Conservation (phyloP, 140 eudicot species). For the Ambrosia hybrid region DNA sequence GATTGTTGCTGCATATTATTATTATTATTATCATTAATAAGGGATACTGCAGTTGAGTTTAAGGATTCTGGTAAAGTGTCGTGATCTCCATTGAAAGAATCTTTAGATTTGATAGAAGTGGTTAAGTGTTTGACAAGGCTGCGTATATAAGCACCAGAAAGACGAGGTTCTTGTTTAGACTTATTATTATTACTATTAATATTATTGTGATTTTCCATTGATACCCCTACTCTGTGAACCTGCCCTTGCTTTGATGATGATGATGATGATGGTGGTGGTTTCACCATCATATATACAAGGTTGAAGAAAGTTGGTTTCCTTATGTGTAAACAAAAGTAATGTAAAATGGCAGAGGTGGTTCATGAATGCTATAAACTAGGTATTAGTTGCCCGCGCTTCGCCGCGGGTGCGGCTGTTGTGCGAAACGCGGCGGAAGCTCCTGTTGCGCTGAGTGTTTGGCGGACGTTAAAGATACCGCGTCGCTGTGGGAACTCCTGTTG, state of each 20-base stretch:
- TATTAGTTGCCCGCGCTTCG: too few species aligned
- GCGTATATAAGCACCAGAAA: slow-evolving; percentile 91
- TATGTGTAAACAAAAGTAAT: slow-evolving; percentile 46
- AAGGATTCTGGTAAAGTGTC: slow-evolving; percentile 18
- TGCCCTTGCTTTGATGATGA: slow-evolving; percentile 34
- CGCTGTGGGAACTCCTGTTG: too few species aligned
- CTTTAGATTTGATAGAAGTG: slow-evolving; percentile 55
- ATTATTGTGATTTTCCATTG: slow-evolving; percentile 43
- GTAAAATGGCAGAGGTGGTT: slow-evolving; percentile 44
- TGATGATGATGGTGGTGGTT: neutral
- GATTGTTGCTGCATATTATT: slow-evolving; percentile 31
- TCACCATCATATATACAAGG: slow-evolving; percentile 4
- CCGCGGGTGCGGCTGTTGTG: too few species aligned
- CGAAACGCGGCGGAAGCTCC: too few species aligned
- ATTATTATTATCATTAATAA: slow-evolving; percentile 10
- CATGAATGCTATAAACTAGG: slow-evolving; percentile 63
- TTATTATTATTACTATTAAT: slow-evolving; percentile 23
- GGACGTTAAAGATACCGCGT: too few species aligned
- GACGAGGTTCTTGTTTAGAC: slow-evolving; percentile 58
- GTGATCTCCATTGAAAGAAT: slow-evolving; percentile 28
- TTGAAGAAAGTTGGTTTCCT: slow-evolving; percentile 35
- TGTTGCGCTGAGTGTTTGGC: too few species aligned
- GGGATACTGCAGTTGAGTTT: slow-evolving; percentile 9
- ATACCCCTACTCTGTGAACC: slow-evolving; percentile 22
- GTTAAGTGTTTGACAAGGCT: slow-evolving; percentile 81